Base-by-base conservation (phyloP, 176 grass and related monocot species). In the Juncus effusus region DNA sequence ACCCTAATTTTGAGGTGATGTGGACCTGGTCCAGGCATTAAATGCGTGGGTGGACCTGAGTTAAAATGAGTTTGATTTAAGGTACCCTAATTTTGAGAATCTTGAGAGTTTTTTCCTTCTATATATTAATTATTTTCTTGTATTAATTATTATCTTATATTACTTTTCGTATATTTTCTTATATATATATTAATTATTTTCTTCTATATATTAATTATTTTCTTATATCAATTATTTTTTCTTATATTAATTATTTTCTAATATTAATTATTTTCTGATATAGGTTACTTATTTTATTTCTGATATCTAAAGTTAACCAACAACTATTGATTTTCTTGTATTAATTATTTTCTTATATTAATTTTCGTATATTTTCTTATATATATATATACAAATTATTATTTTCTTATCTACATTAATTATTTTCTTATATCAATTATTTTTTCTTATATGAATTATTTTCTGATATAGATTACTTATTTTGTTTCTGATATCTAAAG, bases 401-500 rank as follows among this genome's bases (percentile, higher is more conserved):
- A 16, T 40, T 42, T 85, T 67, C 1, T 19, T 39, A 15, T 59
- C n/a, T n/a, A n/a, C n/a, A 28, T 28, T 1, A 28, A 28, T 28
- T 28, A 28, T 28, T 28, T 28, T 28, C 19, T 28, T 28, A 28
- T 28, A 28, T 1, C 1, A 28, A 28, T 28, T 28, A 28, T 28
- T 28, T 28, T 28, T 19, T 47, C 36, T 12, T 9, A 40, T 4
- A 13, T 16, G 36, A 63, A 15, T 11, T 56, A 52, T 38, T 37
- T 12, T 1, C 19, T 28, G 19, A 28, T 28, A 28, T 28, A 28
- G 19, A 28, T 28, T 36, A 12, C 10, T 78, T 13, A 49, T 60
- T 16, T 10, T 51, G 16, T 55, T 60, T 60, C 50, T 38, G 47
- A 65, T 79, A 56, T 13, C 71, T 87, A 44, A 87, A 8, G 13